Evolutionary conservation across 768 basidiomycete species (phyloP).

Genomic region (Trametes cubensis): DNA sequence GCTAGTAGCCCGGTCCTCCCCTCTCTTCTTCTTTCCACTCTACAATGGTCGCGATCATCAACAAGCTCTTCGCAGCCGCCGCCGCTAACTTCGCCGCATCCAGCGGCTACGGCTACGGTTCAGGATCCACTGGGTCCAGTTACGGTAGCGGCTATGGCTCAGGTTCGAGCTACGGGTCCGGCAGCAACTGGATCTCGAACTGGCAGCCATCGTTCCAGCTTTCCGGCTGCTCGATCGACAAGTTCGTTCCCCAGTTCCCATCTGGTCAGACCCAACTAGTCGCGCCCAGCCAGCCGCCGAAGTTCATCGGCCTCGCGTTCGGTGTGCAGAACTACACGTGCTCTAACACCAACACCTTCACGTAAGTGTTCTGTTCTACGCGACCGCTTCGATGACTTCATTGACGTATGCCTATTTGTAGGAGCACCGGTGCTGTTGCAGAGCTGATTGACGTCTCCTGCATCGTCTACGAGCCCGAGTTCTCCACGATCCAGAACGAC

Average conservation of each 20-base stretch:
- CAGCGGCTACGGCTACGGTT: neutral
- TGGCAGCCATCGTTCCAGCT: conserved; percentile 6
- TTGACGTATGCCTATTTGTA: conserved; percentile 27
- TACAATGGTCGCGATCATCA: conserved; percentile 25
- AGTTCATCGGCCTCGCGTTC: conserved; percentile 49
- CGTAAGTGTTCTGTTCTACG: conserved; percentile 37
- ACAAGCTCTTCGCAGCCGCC: conserved; percentile 21
- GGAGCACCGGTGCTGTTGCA: conserved; percentile 45
- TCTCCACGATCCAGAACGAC: conserved; percentile 25
- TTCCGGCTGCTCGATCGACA: conserved; percentile 31
- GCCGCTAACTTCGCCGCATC: conserved; percentile 6
- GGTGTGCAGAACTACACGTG: conserved; percentile 63
- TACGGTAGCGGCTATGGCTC: neutral
- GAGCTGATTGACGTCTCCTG: conserved; percentile 39
- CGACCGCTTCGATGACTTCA: neutral
- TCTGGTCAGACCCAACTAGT: conserved; percentile 38
- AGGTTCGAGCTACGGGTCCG: neutral
- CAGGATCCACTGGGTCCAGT: neutral
- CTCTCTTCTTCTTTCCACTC: neutral
- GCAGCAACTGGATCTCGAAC: neutral
- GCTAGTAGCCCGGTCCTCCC: neutral
- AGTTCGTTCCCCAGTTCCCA: conserved; percentile 32
- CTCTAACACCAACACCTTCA: conserved; percentile 39
- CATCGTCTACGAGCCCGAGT: conserved; percentile 24
- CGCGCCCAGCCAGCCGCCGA: conserved; percentile 37